Evolutionary conservation across 352 stramenopile genomes (phyloP).

Genomic region (Elongisporangium undulatum): DNA sequence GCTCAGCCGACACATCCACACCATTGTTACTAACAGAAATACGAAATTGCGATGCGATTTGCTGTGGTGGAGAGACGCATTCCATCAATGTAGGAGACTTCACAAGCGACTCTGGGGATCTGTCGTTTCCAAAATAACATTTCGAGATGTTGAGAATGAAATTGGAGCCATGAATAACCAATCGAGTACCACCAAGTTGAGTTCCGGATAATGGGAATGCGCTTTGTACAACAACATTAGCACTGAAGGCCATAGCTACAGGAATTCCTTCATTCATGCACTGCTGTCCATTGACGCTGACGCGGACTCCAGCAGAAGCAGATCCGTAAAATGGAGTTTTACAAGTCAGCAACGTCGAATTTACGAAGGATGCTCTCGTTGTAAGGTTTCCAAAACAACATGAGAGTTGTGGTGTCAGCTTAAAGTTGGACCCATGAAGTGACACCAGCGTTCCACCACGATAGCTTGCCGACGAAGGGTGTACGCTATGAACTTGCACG

Average conservation of each 20-base stretch:
- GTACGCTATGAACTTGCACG: conserved; percentile 18
- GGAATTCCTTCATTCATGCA: conserved; percentile 30
- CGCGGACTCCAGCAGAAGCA: conserved; percentile 16
- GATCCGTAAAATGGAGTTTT: conserved; percentile 28
- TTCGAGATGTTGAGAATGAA: conserved; percentile 35
- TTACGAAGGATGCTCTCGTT: conserved; percentile 60
- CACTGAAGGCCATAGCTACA: conserved; percentile 39
- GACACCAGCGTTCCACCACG: conserved; percentile 35
- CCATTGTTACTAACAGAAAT: conserved; percentile 68
- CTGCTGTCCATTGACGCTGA: conserved; percentile 60
- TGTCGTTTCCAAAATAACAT: conserved; percentile 28
- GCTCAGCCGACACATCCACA: conserved; percentile 40
- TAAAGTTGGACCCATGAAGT: conserved; percentile 47
- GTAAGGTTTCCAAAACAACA: conserved; percentile 62
- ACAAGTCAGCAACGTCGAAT: conserved; percentile 54
- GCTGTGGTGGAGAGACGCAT: conserved; percentile 34
- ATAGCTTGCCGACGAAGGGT: conserved; percentile 20
- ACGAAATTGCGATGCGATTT: conserved; percentile 5
- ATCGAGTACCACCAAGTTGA: conserved; percentile 44
- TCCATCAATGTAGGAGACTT: conserved; percentile 32
- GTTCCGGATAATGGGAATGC: conserved; percentile 32
- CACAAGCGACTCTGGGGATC: conserved; percentile 14
- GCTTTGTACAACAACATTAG: conserved; percentile 18
- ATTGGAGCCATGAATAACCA: conserved; percentile 30
- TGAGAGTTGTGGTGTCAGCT: conserved; percentile 37